phyloP scores from a whole-genome alignment of 148 eudicot genomes.

The Rhododendron vialii region DNA sequence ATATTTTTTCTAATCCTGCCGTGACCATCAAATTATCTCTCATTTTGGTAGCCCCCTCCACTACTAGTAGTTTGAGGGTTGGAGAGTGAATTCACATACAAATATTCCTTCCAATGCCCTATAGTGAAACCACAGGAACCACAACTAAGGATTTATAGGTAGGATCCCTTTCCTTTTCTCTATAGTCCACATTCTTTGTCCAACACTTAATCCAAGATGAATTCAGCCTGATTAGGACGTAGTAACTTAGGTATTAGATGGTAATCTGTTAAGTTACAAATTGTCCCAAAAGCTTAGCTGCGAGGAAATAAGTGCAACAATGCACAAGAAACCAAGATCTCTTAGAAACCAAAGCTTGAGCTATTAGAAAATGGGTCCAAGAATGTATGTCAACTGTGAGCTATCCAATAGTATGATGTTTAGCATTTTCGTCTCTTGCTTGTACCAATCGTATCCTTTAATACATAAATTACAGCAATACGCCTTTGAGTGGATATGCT shows the following conservation, averaged over 20 bases:
- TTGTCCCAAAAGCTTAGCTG: neutral
- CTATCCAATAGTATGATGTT: neutral
- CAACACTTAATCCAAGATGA: neutral
- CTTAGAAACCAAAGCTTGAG: neutral
- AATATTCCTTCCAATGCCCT: neutral
- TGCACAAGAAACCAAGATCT: neutral
- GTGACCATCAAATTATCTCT: neutral
- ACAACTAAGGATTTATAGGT: neutral
- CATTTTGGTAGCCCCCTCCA: neutral
- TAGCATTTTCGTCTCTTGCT: neutral
- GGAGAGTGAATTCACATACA: neutral
- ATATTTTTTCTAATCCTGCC: neutral
- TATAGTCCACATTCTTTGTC: neutral
- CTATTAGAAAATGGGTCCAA: neutral
- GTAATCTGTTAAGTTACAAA: neutral
- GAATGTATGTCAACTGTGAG: neutral
- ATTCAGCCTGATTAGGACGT: slow-evolving; percentile 1
- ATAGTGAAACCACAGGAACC: neutral
- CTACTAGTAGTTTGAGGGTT: neutral
- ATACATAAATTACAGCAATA: neutral
- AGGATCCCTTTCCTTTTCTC: neutral
- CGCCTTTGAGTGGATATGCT: neutral
- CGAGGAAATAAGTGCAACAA: neutral
- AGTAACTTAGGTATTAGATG: neutral
- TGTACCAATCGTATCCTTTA: neutral